Conservation (phyloP, 208 protist genomes). For the Leishmania braziliensis region DNA sequence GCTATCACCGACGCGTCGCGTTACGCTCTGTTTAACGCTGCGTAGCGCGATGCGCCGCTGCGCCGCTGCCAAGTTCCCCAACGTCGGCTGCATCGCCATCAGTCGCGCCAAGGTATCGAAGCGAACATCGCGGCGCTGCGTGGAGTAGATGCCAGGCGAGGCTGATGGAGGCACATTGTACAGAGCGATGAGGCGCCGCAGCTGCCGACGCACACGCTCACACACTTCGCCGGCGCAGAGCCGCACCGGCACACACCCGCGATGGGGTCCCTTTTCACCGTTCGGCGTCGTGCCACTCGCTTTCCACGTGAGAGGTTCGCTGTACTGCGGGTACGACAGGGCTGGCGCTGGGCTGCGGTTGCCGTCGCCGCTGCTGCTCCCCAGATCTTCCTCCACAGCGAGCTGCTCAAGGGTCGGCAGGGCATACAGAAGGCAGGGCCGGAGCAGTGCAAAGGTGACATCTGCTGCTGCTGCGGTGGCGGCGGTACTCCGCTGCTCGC, state of each 20-base stretch:
- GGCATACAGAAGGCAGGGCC: conserved; percentile 32
- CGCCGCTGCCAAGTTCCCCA: conserved; percentile 4
- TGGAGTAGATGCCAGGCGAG: background rate
- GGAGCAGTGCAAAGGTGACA: conserved; percentile 27
- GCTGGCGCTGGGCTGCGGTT: background rate
- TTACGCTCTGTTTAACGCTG: background rate
- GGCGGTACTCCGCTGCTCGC: background rate
- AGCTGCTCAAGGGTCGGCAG: conserved; percentile 28
- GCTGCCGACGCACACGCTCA: conserved; percentile 24
- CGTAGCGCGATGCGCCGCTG: conserved; percentile 17
- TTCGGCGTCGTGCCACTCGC: too few species aligned
- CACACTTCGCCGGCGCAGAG: conserved; percentile 33
- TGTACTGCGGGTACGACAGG: conserved; percentile 15
- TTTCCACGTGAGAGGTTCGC: conserved; percentile 20
- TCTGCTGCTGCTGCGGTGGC: background rate
- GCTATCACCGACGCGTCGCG: background rate
- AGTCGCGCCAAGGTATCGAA: conserved; percentile 18
- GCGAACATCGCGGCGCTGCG: conserved; percentile 2
- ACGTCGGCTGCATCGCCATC: conserved; percentile 21
- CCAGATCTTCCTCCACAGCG: conserved; percentile 21
- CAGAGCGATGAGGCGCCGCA: conserved; percentile 19
- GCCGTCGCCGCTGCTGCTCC: background rate
- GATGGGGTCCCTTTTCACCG: background rate
- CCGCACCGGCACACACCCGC: conserved; percentile 4
- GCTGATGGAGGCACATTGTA: background rate